A percentile compares a stretch with the other conserved stretches of the same genome.
Evolutionary conservation across 768 basidiomycete genomes (phyloP).

Genomic region (Phylloporus rhodoxanthus): DNA sequence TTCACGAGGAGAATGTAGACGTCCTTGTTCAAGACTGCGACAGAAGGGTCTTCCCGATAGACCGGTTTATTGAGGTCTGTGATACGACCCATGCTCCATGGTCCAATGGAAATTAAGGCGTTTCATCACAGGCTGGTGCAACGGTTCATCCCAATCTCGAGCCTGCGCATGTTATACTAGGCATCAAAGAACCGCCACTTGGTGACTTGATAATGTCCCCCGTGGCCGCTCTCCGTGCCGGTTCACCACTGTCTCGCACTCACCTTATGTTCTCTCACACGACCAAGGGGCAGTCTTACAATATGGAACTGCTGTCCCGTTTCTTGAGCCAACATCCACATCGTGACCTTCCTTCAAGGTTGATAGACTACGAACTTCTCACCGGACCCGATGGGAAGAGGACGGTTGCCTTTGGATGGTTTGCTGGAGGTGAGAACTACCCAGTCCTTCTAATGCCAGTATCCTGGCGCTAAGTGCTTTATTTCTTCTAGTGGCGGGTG

Average conservation of each 20-base stretch:
- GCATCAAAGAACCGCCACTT: slow-evolving; percentile 85
- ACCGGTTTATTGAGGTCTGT: slow-evolving; percentile 61
- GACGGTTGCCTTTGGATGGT: slow-evolving; percentile 88
- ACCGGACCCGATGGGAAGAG: slow-evolving; percentile 59
- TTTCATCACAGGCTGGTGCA: slow-evolving; percentile 65
- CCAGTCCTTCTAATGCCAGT: background rate
- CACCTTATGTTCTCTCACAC: slow-evolving; percentile 94
- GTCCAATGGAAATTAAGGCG: background rate
- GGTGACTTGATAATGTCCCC: slow-evolving; percentile 49
- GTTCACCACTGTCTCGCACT: slow-evolving; percentile 43
- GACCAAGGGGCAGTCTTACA: slow-evolving; percentile 81
- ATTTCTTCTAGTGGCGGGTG: slow-evolving; percentile 61
- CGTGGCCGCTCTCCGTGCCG: slow-evolving; percentile 23
- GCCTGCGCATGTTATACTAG: slow-evolving; percentile 69
- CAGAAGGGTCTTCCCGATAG: slow-evolving; percentile 61
- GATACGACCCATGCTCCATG: background rate
- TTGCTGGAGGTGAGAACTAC: slow-evolving; percentile 66
- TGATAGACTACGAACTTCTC: slow-evolving; percentile 86
- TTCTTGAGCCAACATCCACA: slow-evolving; percentile 41
- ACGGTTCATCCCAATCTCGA: slow-evolving; percentile 48
- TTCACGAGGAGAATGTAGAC: slow-evolving; percentile 47
- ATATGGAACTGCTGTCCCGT: slow-evolving; percentile 67
- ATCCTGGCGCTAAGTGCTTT: background rate
- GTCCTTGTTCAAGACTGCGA: slow-evolving; percentile 76
- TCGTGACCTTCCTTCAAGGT: slow-evolving; percentile 34